Evolutionary conservation across 108 stramenopile species (phyloP).

Genomic region (Seminavis robusta): DNA sequence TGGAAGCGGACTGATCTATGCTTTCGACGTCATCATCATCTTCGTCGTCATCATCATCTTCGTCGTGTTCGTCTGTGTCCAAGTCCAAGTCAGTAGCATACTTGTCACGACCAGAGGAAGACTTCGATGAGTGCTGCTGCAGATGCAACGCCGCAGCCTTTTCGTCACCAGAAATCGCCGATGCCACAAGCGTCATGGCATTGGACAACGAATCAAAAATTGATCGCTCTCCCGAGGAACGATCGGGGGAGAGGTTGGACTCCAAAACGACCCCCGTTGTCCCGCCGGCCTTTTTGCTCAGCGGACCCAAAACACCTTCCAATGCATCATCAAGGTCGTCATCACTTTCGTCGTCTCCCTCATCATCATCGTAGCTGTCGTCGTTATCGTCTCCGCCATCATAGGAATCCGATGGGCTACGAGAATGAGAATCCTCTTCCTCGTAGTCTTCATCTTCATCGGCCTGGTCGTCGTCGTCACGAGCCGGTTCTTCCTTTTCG

Average conservation of each 20-base stretch:
- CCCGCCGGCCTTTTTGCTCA: slow-evolving; percentile 58
- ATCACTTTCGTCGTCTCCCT: slow-evolving; percentile 20
- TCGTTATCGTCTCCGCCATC: slow-evolving; percentile 6
- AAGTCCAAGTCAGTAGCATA: slow-evolving; percentile 9
- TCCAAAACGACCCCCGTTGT: slow-evolving; percentile 78
- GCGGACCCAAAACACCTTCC: slow-evolving; percentile 60
- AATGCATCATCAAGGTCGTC: slow-evolving; percentile 22
- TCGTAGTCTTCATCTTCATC: slow-evolving; percentile 6
- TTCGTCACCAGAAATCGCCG: neutral
- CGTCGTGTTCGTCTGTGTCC: neutral
- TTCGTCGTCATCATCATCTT: slow-evolving; percentile 11
- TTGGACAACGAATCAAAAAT: neutral
- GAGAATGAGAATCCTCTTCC: neutral
- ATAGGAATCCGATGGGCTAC: neutral
- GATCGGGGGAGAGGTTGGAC: neutral
- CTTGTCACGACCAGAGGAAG: slow-evolving; percentile 11
- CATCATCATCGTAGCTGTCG: slow-evolving; percentile 15
- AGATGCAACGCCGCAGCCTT: too few species aligned
- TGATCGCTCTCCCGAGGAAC: neutral
- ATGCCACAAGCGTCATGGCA: neutral
- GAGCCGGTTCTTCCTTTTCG: slow-evolving; percentile 7
- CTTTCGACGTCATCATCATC: slow-evolving; percentile 21
- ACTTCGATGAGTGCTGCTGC: too few species aligned
- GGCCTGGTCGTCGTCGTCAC: neutral
- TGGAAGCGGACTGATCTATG: slow-evolving; percentile 5